phyloP scores from a whole-genome alignment of 2,329 filamentous ascomycete species.

The Cryphonectria nitschkei region DNA sequence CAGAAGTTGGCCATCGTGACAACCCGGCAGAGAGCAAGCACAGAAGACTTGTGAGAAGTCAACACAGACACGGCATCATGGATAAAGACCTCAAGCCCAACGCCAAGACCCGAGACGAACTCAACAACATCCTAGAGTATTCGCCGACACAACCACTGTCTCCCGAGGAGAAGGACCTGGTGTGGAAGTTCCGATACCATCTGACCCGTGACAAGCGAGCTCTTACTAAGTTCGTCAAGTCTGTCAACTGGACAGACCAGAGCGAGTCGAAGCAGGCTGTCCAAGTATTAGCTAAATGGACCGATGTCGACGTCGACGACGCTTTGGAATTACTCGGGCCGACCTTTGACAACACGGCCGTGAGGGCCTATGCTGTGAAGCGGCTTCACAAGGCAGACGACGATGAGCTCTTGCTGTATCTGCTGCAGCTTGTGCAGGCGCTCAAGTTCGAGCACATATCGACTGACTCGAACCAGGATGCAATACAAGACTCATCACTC shows the following conservation, averaged over 20 bases:
- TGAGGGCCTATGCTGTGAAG: conserved; percentile 92
- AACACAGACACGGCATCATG: conserved; percentile 86
- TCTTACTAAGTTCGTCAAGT: conserved; percentile 96
- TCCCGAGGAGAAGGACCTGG: conserved; percentile 89
- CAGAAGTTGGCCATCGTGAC: conserved; percentile 84
- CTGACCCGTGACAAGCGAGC: conserved; percentile 89
- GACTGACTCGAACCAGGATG: conserved; percentile 63
- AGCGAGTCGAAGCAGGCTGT: conserved; percentile 87
- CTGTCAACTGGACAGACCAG: conserved; percentile 88
- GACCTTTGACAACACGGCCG: conserved; percentile 84
- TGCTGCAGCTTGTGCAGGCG: conserved; percentile 93
- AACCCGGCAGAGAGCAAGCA: conserved; percentile 97
- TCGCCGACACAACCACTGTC: conserved; percentile 88
- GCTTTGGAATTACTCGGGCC: conserved; percentile 92
- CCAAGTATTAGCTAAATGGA: conserved; percentile 90
- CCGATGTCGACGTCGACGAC: conserved; percentile 95
- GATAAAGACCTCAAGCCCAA: conserved; percentile 97
- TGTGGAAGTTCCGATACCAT: conserved; percentile 98
- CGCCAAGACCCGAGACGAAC: conserved; percentile 89
- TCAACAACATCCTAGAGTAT: conserved; percentile 89
- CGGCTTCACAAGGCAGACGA: conserved; percentile 90
- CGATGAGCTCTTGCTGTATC: conserved; percentile 85
- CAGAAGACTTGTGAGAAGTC: conserved; percentile 85
- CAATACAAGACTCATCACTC: conserved; percentile 76
- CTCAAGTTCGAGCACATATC: conserved; percentile 88